These are phyloP conservation scores for Hypoxylon intermedium DNA, from an alignment of 495 filamentous ascomycete species.

Conservation along the genomic window DNA sequence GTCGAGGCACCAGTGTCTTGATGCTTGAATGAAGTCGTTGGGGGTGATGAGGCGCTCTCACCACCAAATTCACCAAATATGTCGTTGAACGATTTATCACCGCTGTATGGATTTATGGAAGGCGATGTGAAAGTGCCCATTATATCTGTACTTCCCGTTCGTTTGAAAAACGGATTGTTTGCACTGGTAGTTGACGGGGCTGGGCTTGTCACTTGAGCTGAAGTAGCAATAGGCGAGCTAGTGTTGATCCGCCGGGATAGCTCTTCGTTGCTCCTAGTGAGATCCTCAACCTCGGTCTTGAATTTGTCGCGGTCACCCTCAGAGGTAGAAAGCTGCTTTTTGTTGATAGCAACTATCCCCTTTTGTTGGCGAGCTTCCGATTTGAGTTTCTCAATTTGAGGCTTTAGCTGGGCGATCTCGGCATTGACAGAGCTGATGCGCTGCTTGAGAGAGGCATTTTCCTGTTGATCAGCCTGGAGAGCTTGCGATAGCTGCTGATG, in stretches of 20 bases:
- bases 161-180: slow-evolving; percentile 90
- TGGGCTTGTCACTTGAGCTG: slow-evolving; percentile 64
- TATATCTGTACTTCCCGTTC: slow-evolving; percentile 71
- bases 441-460: slow-evolving; percentile 86
- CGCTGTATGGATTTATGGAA: slow-evolving; percentile 53
- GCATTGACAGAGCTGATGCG: slow-evolving; percentile 81
- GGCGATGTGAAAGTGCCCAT: slow-evolving; percentile 59
- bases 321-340: slow-evolving; percentile 90
- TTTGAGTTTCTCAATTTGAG: slow-evolving; percentile 87
- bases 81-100: slow-evolving; percentile 81
- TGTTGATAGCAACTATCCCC: slow-evolving; percentile 94
- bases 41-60: slow-evolving; percentile 58
- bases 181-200: slow-evolving; percentile 76
- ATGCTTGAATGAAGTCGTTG: slow-evolving; percentile 71
- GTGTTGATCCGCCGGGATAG: slow-evolving; percentile 53
- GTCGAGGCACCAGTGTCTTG: slow-evolving; percentile 63
- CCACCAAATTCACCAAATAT: slow-evolving; percentile 77
- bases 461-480: slow-evolving; percentile 84
- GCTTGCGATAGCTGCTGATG: slow-evolving; percentile 76
- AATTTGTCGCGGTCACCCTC: slow-evolving; percentile 87
- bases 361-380: slow-evolving; percentile 92
- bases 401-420: slow-evolving; percentile 81
- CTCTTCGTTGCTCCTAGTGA: slow-evolving; percentile 69
- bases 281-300: slow-evolving; percentile 74
- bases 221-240: slow-evolving; percentile 44